Conservation (phyloP, 2,329 filamentous ascomycete genomes). For the Claviceps purpurea region DNA sequence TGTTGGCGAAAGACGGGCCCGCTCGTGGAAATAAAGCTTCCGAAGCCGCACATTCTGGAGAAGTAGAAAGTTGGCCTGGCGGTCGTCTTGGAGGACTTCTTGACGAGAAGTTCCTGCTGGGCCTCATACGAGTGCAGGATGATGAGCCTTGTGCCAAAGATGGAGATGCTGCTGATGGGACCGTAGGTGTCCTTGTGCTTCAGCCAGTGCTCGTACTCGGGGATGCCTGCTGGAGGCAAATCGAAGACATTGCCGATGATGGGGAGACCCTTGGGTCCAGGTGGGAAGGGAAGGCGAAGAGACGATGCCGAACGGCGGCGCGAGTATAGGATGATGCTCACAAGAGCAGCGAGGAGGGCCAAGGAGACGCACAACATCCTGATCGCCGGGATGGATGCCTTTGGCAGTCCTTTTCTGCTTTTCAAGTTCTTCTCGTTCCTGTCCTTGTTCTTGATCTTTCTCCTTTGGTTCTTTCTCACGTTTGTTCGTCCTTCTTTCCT, state of each 20-base stretch:
- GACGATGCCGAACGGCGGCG: neutral
- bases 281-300: constrained; percentile 2
- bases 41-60: neutral
- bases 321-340: neutral
- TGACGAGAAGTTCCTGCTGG: constrained; percentile 25
- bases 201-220: constrained; percentile 4
- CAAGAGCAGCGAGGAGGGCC: neutral
- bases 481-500: neutral
- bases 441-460: no score
- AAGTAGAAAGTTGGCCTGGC: constrained; percentile 14
- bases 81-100: constrained; percentile 21
- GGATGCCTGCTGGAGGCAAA: neutral
- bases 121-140: constrained; percentile 24
- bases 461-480: no score
- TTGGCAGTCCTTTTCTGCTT: neutral
- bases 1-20: neutral
- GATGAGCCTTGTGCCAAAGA: constrained; percentile 28
- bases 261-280: constrained; percentile 5
- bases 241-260: constrained; percentile 5
- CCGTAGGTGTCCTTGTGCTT: constrained; percentile 19
- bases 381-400: neutral
- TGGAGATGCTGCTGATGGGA: constrained; percentile 26
- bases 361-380: neutral
- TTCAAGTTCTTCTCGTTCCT: no score
- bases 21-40: neutral